Evolutionary conservation across 106 monocot species (phyloP).

Genomic region (Agapanthus africanus): DNA sequence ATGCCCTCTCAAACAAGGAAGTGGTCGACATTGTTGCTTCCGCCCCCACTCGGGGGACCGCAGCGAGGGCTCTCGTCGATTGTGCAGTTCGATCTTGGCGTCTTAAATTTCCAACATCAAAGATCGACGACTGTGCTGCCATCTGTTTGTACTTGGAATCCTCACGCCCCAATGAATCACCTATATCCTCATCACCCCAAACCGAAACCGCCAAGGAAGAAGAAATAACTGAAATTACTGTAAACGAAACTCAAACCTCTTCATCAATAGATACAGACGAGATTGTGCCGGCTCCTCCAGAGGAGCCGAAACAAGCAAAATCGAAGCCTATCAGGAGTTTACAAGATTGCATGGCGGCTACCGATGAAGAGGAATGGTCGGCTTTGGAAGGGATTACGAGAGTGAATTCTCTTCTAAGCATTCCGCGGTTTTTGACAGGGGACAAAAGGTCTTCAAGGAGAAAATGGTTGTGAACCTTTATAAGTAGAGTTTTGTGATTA

Average conservation of each 20-base stretch:
- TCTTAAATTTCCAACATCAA: slow-evolving; percentile 37
- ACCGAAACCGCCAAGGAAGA: not conserved
- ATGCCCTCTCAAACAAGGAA: slow-evolving; percentile 63
- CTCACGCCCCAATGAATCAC: not conserved
- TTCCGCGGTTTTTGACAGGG: slow-evolving; percentile 42
- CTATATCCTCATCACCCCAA: not conserved
- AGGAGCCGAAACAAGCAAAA: slow-evolving; percentile 10
- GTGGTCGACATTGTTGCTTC: slow-evolving; percentile 50
- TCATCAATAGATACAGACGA: slow-evolving; percentile 16
- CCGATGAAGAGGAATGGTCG: slow-evolving; percentile 70
- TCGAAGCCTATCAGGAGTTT: slow-evolving; percentile 39
- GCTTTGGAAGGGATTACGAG: slow-evolving; percentile 68
- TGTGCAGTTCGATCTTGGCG: slow-evolving; percentile 51
- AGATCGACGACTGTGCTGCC: slow-evolving; percentile 55
- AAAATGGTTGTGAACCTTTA: slow-evolving; percentile 21
- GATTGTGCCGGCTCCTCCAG: slow-evolving; percentile 16
- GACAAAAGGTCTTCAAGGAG: slow-evolving; percentile 27
- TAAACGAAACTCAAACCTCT: not conserved
- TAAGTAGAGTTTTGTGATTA: not conserved
- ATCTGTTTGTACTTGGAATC: slow-evolving; percentile 41
- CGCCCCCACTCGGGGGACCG: slow-evolving; percentile 41
- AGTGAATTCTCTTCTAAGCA: slow-evolving; percentile 56
- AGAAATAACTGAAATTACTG: not conserved
- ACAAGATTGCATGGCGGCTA: slow-evolving; percentile 47
- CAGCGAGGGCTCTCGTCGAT: slow-evolving; percentile 49